phyloP scores from a whole-genome alignment of 345 rosid genomes.

The Populus simonii region DNA sequence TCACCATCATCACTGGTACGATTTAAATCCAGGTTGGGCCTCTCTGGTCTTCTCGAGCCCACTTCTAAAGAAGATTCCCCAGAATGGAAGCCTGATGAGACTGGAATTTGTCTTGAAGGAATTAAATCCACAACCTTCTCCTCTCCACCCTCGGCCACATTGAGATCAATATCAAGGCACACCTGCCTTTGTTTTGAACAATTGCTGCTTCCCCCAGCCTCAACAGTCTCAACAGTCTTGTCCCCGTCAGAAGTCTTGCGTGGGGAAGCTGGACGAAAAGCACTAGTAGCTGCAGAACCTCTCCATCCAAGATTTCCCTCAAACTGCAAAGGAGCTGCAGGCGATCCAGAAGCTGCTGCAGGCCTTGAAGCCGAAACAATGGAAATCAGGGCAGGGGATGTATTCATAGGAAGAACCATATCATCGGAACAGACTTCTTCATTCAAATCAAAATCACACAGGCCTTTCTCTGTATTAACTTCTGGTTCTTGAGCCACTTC shows the following conservation, averaged over 20 bases:
- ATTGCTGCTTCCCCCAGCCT: constrained; percentile 36
- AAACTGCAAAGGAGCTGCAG: constrained; percentile 59
- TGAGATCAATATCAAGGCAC: constrained; percentile 74
- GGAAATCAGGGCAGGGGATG: constrained; percentile 45
- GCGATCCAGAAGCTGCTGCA: constrained; percentile 50
- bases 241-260: constrained; percentile 45
- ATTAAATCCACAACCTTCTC: constrained; percentile 49
- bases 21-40: constrained; percentile 77
- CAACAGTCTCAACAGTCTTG: constrained; percentile 23
- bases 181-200: constrained; percentile 44
- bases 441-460: constrained; percentile 76
- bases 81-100: constrained; percentile 46
- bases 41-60: constrained; percentile 55
- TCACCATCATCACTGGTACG: constrained; percentile 62
- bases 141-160: constrained; percentile 71
- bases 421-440: constrained; percentile 78
- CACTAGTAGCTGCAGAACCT: constrained; percentile 73
- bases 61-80: constrained; percentile 64
- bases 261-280: constrained; percentile 65
- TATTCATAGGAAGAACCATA: constrained; percentile 44
- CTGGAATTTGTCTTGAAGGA: constrained; percentile 46
- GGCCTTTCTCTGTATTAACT: constrained; percentile 47
- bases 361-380: constrained; percentile 62
- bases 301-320: constrained; percentile 71
- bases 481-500: constrained; percentile 55